phyloP scores from a whole-genome alignment of 345 rosid species.

The Hibiscus syriacus region DNA sequence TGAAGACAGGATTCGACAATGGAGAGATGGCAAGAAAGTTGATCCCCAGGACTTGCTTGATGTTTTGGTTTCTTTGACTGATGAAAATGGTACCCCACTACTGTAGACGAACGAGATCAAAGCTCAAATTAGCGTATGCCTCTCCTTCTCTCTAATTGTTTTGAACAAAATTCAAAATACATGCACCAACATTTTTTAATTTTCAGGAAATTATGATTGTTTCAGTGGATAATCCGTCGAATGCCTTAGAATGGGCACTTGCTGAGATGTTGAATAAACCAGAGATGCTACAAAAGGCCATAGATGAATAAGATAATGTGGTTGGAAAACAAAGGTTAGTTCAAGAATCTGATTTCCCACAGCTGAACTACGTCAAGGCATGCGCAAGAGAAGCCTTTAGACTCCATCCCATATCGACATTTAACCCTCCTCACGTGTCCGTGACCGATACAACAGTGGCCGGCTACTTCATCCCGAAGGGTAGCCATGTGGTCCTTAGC shows the following conservation, averaged over 20 bases:
- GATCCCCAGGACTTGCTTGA: too few relatives aligned
- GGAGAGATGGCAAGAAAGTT: too few relatives aligned
- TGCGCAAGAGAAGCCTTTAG: slow-evolving; percentile 25
- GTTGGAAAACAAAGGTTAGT: slow-evolving; percentile 26
- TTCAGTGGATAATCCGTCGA: not conserved
- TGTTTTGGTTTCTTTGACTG: too few relatives aligned
- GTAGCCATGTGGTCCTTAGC: slow-evolving; percentile 19
- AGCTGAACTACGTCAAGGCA: slow-evolving; percentile 24
- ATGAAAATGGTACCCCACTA: not conserved
- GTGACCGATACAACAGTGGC: not conserved
- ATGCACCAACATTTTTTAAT: not conserved
- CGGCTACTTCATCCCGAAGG: slow-evolving; percentile 21
- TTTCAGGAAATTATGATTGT: not conserved
- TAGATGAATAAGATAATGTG: slow-evolving; percentile 19
- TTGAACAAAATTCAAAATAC: too few relatives aligned
- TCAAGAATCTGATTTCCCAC: slow-evolving; percentile 22
- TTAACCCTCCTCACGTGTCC: slow-evolving; percentile 20
- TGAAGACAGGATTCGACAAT: too few relatives aligned
- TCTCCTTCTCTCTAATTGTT: not conserved
- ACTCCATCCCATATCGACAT: slow-evolving; percentile 17
- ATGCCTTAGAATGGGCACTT: slow-evolving; percentile 19
- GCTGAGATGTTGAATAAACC: slow-evolving; percentile 30
- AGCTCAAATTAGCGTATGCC: not conserved
- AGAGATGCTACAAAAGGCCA: slow-evolving; percentile 9
- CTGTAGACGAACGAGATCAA: not conserved